Percentiles rank a stretch among this genome's conserved stretches.
phyloP scores from a whole-genome alignment of 495 filamentous ascomycete species.

The Aspergillus asperescens region DNA sequence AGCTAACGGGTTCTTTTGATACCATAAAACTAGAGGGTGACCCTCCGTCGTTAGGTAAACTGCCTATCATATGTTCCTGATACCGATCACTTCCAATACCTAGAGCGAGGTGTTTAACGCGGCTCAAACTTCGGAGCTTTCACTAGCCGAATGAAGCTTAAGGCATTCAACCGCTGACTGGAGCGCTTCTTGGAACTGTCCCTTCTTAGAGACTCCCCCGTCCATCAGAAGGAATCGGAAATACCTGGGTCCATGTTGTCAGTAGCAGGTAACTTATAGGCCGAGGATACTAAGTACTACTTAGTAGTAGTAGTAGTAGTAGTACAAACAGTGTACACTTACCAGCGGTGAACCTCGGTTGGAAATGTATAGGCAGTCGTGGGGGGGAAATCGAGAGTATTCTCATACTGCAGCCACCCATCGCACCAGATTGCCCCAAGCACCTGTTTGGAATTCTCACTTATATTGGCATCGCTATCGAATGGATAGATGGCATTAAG shows the following conservation, averaged over 20 bases:
- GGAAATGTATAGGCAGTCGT: not conserved
- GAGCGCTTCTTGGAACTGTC: not conserved
- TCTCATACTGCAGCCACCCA: not conserved
- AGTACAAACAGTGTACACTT: no score
- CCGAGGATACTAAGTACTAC: no score
- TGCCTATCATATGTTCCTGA: no score
- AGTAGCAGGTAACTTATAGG: not conserved
- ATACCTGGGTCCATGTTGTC: not conserved
- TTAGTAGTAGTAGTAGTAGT: no score
- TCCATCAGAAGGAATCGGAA: not conserved
- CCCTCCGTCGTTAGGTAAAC: no score
- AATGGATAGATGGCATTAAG: not conserved
- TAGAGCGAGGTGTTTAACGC: no score
- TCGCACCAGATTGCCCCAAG: not conserved
- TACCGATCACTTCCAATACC: no score
- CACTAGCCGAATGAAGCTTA: no score
- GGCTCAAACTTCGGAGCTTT: no score
- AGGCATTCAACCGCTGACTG: not conserved
- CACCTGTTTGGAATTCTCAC: not conserved
- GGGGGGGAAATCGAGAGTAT: not conserved
- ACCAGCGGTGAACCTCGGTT: not conserved
- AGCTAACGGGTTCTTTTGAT: no score
- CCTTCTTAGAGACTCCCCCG: not conserved
- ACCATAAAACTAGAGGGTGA: no score
- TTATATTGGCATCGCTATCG: not conserved